Evolutionary conservation across 225 moss, liverwort and hornwort genomes (phyloP).

Genomic region (Neckera pumila): DNA sequence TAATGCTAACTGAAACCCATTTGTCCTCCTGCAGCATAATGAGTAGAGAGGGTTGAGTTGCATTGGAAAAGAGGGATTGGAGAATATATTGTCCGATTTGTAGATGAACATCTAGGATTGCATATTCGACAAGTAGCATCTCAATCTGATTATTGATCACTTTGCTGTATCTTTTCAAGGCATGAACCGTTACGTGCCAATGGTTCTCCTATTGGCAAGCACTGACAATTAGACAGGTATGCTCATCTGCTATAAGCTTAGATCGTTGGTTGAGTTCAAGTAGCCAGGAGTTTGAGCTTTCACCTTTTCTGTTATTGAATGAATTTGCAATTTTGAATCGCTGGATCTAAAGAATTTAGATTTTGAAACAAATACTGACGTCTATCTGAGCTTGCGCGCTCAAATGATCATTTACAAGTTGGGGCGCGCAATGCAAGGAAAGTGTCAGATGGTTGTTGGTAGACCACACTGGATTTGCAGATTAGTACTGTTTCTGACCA

Average conservation of each 20-base stretch:
- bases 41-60: background rate
- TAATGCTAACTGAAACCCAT: background rate
- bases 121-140: background rate
- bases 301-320: background rate
- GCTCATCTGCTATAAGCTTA: background rate
- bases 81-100: background rate
- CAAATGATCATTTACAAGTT: slow-evolving; percentile 32
- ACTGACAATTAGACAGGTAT: slow-evolving; percentile 49
- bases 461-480: slow-evolving; percentile 41
- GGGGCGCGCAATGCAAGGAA: slow-evolving; percentile 69
- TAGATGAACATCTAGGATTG: background rate
- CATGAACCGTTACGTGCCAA: slow-evolving; percentile 58
- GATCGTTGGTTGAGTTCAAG: background rate
- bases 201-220: slow-evolving; percentile 41
- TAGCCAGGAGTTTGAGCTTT: background rate
- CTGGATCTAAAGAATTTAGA: background rate
- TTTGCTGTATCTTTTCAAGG: slow-evolving; percentile 25
- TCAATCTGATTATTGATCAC: background rate
- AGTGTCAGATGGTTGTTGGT: slow-evolving; percentile 50
- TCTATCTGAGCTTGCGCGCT: background rate
- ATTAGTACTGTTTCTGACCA: background rate
- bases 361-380: background rate
- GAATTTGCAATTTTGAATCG: background rate
- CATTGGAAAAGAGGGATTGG: background rate
- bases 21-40: no score